These are phyloP conservation scores for Euphorbia peplus DNA, from an alignment of 345 rosid species.

Conservation along the genomic window DNA sequence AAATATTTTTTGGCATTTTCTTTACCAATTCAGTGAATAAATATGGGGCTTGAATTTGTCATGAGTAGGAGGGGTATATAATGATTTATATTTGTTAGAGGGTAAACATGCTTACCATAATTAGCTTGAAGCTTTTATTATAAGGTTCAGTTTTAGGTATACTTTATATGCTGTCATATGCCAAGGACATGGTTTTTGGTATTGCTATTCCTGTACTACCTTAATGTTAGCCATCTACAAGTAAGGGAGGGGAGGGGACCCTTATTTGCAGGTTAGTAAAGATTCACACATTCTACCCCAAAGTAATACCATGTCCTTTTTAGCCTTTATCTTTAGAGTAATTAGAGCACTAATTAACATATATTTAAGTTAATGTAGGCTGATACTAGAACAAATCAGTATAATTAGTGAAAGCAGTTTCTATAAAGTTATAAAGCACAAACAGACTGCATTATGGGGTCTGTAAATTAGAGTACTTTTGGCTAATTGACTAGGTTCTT, in stretches of 20 bases:
- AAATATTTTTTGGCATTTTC: neutral
- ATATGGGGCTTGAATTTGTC: constrained; percentile 16
- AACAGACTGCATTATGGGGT: neutral
- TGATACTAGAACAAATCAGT: neutral
- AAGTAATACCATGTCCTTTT: neutral
- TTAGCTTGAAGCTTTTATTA: constrained; percentile 24
- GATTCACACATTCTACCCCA: neutral
- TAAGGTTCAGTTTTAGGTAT: constrained; percentile 10
- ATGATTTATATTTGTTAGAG: constrained; percentile 15
- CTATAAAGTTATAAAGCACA: neutral
- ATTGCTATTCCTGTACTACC: constrained; percentile 20
- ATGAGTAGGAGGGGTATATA: constrained; percentile 9
- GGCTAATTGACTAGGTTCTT: neutral
- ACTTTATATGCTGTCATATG: constrained; percentile 29
- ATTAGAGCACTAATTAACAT: neutral
- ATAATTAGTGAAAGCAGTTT: neutral
- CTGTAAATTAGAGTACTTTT: neutral
- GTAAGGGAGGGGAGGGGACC: neutral
- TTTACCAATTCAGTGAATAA: constrained; percentile 9
- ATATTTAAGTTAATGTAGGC: neutral
- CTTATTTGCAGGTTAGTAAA: neutral
- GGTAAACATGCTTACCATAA: constrained; percentile 15
- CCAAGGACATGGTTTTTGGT: constrained; percentile 6
- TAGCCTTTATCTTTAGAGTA: neutral
- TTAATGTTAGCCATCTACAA: constrained; percentile 16